These are phyloP conservation scores for Plectosphaerella plurivora DNA, from an alignment of 2,329 filamentous ascomycete genomes.

Conservation along the genomic window DNA sequence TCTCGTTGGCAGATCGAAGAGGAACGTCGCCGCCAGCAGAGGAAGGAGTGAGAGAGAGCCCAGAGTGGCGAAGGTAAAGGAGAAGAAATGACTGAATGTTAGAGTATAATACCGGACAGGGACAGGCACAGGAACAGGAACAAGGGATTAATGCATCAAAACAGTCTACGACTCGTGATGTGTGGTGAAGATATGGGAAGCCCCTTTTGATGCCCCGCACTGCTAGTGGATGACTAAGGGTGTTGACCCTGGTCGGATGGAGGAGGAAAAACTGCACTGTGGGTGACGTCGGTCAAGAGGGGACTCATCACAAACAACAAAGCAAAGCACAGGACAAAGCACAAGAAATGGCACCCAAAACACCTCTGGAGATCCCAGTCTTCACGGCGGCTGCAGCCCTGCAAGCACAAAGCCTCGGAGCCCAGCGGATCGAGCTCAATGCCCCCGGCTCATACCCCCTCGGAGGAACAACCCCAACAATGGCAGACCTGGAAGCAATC, in stretches of 20 bases:
- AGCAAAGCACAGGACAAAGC: background rate
- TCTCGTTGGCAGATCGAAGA: no score
- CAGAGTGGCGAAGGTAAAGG: no score
- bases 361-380: slow-evolving; percentile 47
- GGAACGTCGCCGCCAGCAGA: no score
- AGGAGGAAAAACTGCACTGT: background rate
- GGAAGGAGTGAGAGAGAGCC: no score
- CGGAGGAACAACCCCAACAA: slow-evolving; percentile 47
- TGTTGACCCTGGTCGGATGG: background rate
- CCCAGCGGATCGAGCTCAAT: slow-evolving; percentile 50
- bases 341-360: slow-evolving; percentile 4
- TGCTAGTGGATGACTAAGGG: background rate
- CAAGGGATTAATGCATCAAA: no score
- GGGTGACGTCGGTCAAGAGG: background rate
- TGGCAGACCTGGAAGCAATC: slow-evolving; percentile 28
- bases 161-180: no score
- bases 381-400: slow-evolving; percentile 40
- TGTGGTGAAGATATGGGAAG: no score
- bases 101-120: no score
- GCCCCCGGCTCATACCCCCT: slow-evolving; percentile 41
- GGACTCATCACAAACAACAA: background rate
- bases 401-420: slow-evolving; percentile 35
- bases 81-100: no score
- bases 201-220: background rate
- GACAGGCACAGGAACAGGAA: no score